A percentile compares a stretch with the other conserved stretches of the same genome.
These are phyloP conservation scores for Zarea fungicola DNA, from an alignment of 2,329 filamentous ascomycete species.

Conservation along the genomic window DNA sequence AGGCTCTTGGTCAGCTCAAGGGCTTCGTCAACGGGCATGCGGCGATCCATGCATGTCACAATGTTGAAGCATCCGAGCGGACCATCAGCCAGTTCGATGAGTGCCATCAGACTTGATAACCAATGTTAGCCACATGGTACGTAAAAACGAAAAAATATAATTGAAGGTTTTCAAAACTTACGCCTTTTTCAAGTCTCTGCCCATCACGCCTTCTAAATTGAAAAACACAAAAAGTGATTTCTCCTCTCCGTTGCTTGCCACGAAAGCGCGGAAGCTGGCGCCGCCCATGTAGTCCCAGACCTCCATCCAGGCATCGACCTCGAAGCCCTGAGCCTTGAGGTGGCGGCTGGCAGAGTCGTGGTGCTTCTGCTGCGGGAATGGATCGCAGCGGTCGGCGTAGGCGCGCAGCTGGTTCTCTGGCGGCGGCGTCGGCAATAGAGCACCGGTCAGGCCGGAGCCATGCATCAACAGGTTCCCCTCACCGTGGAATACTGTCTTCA, in stretches of 20 bases:
- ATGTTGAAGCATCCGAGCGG: constrained; percentile 72
- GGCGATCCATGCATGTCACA: constrained; percentile 75
- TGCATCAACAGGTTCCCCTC: constrained; percentile 73
- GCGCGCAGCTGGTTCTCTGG: constrained; percentile 41
- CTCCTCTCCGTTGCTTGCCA: constrained; percentile 63
- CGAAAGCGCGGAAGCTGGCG: constrained; percentile 79
- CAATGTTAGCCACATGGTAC: too few species aligned
- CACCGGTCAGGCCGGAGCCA: constrained; percentile 85
- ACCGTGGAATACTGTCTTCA: constrained; percentile 92
- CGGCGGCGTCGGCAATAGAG: constrained; percentile 51
- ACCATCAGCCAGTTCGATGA: constrained; percentile 80
- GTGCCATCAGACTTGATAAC: constrained; percentile 67
- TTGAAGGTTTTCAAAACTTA: too few species aligned
- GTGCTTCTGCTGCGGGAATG: constrained; percentile 12
- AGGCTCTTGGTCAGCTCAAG: constrained; percentile 72
- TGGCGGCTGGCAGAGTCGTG: constrained; percentile 8
- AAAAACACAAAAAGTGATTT: constrained; percentile 86
- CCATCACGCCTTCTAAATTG: constrained; percentile 61
- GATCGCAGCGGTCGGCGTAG: constrained; percentile 21
- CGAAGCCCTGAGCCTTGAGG: constrained; percentile 25
- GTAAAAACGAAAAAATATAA: too few species aligned
- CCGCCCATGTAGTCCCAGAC: constrained; percentile 83
- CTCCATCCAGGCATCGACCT: constrained; percentile 63
- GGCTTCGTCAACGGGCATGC: constrained; percentile 55
- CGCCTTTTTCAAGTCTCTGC: constrained; percentile 81